Evolutionary conservation across 2,329 filamentous ascomycete genomes (phyloP).

Genomic region (Colletotrichum cordylinicola): DNA sequence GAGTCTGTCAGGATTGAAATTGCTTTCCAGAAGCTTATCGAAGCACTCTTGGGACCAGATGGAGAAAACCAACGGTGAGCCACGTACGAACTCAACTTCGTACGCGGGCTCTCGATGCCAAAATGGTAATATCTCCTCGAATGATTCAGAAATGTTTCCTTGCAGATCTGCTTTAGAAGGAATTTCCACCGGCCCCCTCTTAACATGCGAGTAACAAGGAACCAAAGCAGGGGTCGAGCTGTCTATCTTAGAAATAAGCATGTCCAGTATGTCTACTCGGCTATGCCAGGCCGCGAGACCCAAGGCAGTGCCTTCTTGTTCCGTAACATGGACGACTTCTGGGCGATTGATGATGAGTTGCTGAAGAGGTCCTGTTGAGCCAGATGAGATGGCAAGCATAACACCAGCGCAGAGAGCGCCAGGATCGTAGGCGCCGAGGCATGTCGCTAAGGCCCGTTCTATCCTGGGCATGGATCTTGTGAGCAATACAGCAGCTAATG

Average conservation of each 20-base stretch:
- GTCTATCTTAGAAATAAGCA: accelerated
- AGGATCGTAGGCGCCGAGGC: not conserved
- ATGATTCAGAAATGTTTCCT: not conserved
- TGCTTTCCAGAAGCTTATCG: not conserved
- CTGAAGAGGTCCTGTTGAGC: accelerated
- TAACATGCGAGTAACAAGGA: not conserved
- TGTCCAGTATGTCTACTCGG: accelerated
- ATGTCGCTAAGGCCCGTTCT: accelerated
- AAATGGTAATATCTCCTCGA: accelerated
- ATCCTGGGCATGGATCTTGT: not conserved
- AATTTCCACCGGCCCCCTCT: not conserved
- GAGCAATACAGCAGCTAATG: accelerated
- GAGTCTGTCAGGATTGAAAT: not conserved
- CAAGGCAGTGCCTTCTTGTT: accelerated
- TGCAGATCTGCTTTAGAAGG: not conserved
- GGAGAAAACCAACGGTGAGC: accelerated
- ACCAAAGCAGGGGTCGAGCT: accelerated
- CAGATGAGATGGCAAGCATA: not conserved
- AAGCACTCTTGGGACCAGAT: not conserved
- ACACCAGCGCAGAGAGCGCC: not conserved
- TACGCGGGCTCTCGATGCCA: not conserved
- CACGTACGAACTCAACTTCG: not conserved
- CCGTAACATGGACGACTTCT: accelerated
- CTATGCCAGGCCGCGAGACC: accelerated
- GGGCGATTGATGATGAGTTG: not conserved